Evolutionary conservation across 2,329 filamentous ascomycete species (phyloP).

Genomic region (Zarea fungicola): DNA sequence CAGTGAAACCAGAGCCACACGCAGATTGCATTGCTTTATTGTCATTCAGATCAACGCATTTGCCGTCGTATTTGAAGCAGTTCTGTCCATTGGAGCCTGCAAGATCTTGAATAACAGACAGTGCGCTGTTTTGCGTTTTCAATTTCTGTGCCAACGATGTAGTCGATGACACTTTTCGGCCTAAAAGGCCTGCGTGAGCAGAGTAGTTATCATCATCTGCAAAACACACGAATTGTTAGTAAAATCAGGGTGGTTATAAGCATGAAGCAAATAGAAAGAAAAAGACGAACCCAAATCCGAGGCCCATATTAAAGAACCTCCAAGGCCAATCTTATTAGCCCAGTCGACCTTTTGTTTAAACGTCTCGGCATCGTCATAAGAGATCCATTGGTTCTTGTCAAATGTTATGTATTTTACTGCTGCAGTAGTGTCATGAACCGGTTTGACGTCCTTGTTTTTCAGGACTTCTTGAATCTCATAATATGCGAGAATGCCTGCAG

Average conservation of each 20-base stretch:
- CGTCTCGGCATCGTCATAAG: not conserved
- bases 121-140: too few relatives aligned
- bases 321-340: constrained; percentile 11
- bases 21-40: too few relatives aligned
- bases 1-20: too few relatives aligned
- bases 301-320: constrained; percentile 16
- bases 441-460: not conserved
- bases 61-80: too few relatives aligned
- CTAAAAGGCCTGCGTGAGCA: too few relatives aligned
- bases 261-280: not conserved
- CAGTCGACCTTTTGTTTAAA: constrained; percentile 13
- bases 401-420: not conserved
- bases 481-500: not conserved
- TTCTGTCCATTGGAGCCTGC: too few relatives aligned
- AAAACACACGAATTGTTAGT: too few relatives aligned
- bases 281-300: constrained; percentile 5
- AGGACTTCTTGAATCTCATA: not conserved
- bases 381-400: not conserved
- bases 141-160: too few relatives aligned
- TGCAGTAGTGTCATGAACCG: not conserved
- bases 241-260: not conserved
- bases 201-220: too few relatives aligned
- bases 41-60: too few relatives aligned
- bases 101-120: too few relatives aligned
- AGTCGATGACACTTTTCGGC: too few relatives aligned